Conservation (phyloP, 2,329 filamentous ascomycete species). For the Cercospora sesami region DNA sequence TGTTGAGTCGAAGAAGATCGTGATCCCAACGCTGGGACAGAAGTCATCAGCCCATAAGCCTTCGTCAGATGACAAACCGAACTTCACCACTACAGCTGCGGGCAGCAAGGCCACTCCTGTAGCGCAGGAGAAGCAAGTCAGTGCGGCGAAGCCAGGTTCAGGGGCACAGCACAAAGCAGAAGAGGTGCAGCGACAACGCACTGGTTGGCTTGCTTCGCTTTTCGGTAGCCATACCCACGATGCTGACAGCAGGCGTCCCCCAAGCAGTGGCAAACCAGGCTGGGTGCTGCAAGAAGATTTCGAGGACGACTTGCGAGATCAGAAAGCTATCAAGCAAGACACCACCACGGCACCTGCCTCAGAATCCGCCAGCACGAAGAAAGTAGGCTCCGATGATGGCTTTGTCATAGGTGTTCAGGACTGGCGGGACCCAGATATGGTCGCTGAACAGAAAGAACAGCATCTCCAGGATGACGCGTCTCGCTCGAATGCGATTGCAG, state of each 20-base stretch:
- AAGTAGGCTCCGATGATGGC: conserved; percentile 53
- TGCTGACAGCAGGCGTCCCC: conserved; percentile 60
- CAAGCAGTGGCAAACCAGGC: conserved; percentile 71
- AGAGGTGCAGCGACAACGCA: conserved; percentile 10
- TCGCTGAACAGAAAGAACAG: conserved; percentile 48
- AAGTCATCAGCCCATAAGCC: conserved; percentile 18
- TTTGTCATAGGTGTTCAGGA: conserved; percentile 85
- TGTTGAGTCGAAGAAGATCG: conserved; percentile 52
- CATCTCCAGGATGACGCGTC: conserved; percentile 29
- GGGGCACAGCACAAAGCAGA: conserved; percentile 31
- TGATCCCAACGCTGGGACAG: conserved; percentile 43
- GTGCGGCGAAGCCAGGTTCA: conserved; percentile 21
- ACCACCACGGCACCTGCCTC: conserved; percentile 35
- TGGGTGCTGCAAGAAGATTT: conserved; percentile 71
- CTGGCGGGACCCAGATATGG: conserved; percentile 77
- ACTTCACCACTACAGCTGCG: conserved; percentile 32
- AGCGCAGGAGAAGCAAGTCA: conserved; percentile 21
- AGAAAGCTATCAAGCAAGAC: conserved; percentile 46
- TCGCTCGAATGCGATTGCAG: conserved; percentile 22
- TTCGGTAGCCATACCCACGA: conserved; percentile 28
- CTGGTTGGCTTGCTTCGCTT: conserved; percentile 50
- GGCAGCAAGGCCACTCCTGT: conserved; percentile 25
- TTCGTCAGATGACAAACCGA: conserved; percentile 29
- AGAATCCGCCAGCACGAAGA: conserved; percentile 36
- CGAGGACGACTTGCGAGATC: conserved; percentile 50